These are phyloP conservation scores for Fusarium vanettenii DNA, from an alignment of 2,329 filamentous ascomycete genomes.

Conservation along the genomic window DNA sequence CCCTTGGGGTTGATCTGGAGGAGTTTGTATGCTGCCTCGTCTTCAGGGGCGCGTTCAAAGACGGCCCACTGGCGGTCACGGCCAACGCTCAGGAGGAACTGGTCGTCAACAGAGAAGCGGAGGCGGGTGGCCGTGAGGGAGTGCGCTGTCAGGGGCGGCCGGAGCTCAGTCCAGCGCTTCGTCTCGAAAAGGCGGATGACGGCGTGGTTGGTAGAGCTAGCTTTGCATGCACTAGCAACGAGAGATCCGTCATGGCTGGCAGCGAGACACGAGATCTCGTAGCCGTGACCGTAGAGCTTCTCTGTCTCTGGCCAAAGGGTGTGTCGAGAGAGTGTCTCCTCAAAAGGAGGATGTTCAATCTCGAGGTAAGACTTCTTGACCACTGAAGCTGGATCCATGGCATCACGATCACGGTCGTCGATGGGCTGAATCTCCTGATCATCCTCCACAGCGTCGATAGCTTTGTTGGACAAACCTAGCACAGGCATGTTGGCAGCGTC, in stretches of 20 bases:
- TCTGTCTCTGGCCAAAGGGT: constrained; percentile 97
- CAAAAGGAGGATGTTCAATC: constrained; percentile 80
- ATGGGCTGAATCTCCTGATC: constrained; percentile 58
- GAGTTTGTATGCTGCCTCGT: constrained; percentile 63
- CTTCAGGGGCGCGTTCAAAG: constrained; percentile 67
- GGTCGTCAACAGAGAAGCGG: constrained; percentile 81
- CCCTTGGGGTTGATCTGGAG: constrained; percentile 81
- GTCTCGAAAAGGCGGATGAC: constrained; percentile 94
- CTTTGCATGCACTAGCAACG: constrained; percentile 92
- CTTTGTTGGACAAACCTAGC: constrained; percentile 95
- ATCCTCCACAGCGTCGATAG: constrained; percentile 71
- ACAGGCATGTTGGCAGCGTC: constrained; percentile 96
- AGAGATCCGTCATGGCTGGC: constrained; percentile 78
- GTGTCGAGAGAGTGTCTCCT: constrained; percentile 89
- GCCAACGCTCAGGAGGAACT: constrained; percentile 85
- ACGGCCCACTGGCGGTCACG: constrained; percentile 92
- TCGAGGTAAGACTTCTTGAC: constrained; percentile 72
- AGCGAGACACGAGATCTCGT: constrained; percentile 92
- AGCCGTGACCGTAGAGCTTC: constrained; percentile 97
- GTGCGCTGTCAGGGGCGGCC: constrained; percentile 85
- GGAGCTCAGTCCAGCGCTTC: constrained; percentile 85
- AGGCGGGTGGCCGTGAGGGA: constrained; percentile 86
- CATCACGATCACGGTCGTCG: constrained; percentile 63
- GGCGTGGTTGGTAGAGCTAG: constrained; percentile 92
- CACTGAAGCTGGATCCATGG: constrained; percentile 65